Base-by-base conservation (phyloP, 495 filamentous ascomycete genomes). In the Annulohypoxylon moriforme region DNA sequence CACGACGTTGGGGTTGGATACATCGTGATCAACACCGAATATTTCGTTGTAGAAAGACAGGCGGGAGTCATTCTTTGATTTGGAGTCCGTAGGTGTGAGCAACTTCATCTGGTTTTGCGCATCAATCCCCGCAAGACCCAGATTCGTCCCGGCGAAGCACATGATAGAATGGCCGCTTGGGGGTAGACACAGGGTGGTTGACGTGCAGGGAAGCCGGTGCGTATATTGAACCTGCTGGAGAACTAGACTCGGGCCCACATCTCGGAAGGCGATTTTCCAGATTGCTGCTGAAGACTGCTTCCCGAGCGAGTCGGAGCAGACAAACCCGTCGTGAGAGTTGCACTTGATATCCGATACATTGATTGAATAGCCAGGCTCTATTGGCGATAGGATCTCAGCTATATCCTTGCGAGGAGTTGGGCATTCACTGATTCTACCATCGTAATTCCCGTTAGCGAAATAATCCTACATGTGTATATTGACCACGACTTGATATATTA, bases 11-110 rank as follows among this genome's bases (percentile, higher is more conserved):
- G 71, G 71, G 40, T 79, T 68, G 9, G 34, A 60, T 4, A 52
- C 18, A 7, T 78, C 67, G 66, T 78, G 80, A 34, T 78, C 81
- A 4, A 78, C 31, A 2, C 64, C 31, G 20, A 74, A 73, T 27
- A 76, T 25, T 33, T 73, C 72, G 1, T n/a, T n/a, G n/a, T n/a
- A n/a, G n/a, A n/a, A n/a, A n/a, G n/a, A n/a, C n/a, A n/a, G n/a
- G n/a, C n/a, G n/a, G n/a, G n/a, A n/a, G n/a, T n/a, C n/a, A n/a
- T n/a, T n/a, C n/a, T n/a, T n/a, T n/a, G n/a, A n/a, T n/a, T n/a
- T n/a, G n/a, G n/a, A n/a, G n/a, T n/a, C n/a, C n/a, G 52, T 68
- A 46, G 11, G 13, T 6, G 22, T 10, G 33, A 36, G 4, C 8
- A 36, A 36, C 4, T 11, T 36, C 33, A 36, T 36, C 33, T 36